Conservation (phyloP, 257 asterid genomes). For the Agastache rugosa region DNA sequence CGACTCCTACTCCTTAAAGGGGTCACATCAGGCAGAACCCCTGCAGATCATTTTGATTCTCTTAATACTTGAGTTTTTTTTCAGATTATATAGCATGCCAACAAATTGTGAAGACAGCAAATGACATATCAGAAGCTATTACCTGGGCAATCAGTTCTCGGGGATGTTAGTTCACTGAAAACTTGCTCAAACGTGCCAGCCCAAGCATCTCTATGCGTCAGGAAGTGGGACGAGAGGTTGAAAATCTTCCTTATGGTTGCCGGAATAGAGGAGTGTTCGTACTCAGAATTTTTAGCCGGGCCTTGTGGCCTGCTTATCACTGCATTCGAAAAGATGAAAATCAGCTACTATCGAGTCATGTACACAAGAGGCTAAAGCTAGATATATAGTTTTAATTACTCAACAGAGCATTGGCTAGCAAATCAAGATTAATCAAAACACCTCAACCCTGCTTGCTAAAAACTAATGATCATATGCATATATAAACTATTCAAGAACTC, state of each 20-base stretch:
- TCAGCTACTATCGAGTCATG: neutral
- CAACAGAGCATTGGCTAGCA: conserved; percentile 1
- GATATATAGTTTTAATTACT: neutral
- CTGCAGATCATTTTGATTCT: conserved; percentile 38
- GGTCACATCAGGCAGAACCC: conserved; percentile 55
- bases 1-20: conserved; percentile 47
- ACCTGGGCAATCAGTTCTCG: conserved; percentile 78
- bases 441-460: neutral
- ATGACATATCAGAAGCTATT: neutral
- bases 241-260: conserved; percentile 71
- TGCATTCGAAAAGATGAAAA: conserved; percentile 29
- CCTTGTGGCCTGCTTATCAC: conserved; percentile 66
- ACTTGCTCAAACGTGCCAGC: conserved; percentile 77
- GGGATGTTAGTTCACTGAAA: conserved; percentile 52
- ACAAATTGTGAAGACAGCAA: neutral
- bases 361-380: neutral
- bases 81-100: neutral
- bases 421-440: neutral
- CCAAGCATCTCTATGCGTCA: conserved; percentile 80
- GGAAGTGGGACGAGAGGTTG: conserved; percentile 60
- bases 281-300: conserved; percentile 62
- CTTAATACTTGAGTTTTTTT: neutral
- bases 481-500: neutral
- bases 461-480: neutral
- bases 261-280: conserved; percentile 69